Percentiles rank a stretch among this genome's conserved stretches.
Evolutionary conservation across 2,329 filamentous ascomycete species (phyloP).

Genomic region (Botrytis tulipae): DNA sequence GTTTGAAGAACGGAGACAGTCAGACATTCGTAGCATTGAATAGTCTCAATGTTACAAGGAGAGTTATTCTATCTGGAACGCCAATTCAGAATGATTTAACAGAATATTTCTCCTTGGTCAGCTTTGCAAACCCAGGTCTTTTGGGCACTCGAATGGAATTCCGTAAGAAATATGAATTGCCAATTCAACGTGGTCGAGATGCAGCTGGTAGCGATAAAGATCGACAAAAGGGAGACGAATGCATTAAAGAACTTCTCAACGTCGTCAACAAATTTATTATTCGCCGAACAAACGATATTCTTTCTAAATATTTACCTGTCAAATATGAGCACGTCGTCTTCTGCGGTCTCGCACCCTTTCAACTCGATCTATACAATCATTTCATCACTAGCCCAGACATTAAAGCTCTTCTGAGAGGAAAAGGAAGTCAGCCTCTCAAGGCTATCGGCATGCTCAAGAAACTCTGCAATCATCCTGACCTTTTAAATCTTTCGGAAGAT

Average conservation of each 20-base stretch:
- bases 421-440: constrained; percentile 93
- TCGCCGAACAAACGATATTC: constrained; percentile 91
- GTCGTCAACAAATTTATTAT: constrained; percentile 99
- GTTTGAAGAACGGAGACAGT: constrained; percentile 93
- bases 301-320: constrained; percentile 95
- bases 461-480: constrained; percentile 95
- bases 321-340: constrained; percentile 99
- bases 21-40: constrained; percentile 93
- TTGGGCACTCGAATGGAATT: constrained; percentile 89
- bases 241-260: constrained; percentile 73
- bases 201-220: constrained; percentile 84
- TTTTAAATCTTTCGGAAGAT: constrained; percentile 79
- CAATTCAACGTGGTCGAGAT: constrained; percentile 88
- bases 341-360: constrained; percentile 90
- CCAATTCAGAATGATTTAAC: constrained; percentile 99
- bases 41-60: constrained; percentile 80
- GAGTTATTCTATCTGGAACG: constrained; percentile 93
- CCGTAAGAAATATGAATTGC: constrained; percentile 88
- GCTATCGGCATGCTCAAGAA: constrained; percentile 97
- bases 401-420: constrained; percentile 84
- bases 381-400: constrained; percentile 97
- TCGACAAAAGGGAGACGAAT: constrained; percentile 77
- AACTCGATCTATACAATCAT: constrained; percentile 90
- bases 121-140: constrained; percentile 92
- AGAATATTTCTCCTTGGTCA: constrained; percentile 93